Base-by-base conservation (phyloP, 2,329 filamentous ascomycete genomes). In the Fusarium foetens region DNA sequence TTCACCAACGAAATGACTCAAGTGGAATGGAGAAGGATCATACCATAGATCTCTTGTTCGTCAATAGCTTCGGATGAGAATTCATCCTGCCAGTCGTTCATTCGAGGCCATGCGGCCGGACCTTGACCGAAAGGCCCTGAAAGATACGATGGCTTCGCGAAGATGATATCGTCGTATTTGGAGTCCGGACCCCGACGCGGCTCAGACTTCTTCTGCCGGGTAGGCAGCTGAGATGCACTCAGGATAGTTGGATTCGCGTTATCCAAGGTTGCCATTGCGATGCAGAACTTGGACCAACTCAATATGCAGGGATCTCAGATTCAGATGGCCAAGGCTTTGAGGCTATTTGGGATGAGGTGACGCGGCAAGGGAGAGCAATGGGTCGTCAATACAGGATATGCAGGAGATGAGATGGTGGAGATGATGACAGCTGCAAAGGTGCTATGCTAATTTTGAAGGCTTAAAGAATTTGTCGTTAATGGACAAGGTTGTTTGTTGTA, bases 201-300 rank as follows among this genome's bases (percentile, higher is more conserved):
- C 66, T 83, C 81, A 36, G 81, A 81, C 71, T 84, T 84, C 74
- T 83, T 85, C 76, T 87, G 85, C 73, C 95, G 91, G 35, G 94
- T 96, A 48, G 96, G 95, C 55, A 99, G 90, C 83, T 98, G 94
- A 46, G 94, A 93, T 58, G 91, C 89, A 83, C 92, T 97, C 78
- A 98, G 86, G 79, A 99, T 95, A 72, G 94, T 97, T 60, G 96
- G 96, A 84, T 99, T 98, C 72, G 93, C 94, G 83, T 97, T 97
- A 75, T 92, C 89, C 51, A 87, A 80, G 25, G 79, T 75, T 31
- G 79, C 75, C 76, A 78, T 78, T 53, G 59, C 27, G 46, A 64
- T 53, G 23, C 29, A 51, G 46, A 51, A 51, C 49, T 52, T 52
- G 49, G 49, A 38, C 49, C 49, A 31, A 31, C 39, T 45, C 48